Conservation (phyloP, 768 basidiomycete species). For the Termitomyces heimii region DNA sequence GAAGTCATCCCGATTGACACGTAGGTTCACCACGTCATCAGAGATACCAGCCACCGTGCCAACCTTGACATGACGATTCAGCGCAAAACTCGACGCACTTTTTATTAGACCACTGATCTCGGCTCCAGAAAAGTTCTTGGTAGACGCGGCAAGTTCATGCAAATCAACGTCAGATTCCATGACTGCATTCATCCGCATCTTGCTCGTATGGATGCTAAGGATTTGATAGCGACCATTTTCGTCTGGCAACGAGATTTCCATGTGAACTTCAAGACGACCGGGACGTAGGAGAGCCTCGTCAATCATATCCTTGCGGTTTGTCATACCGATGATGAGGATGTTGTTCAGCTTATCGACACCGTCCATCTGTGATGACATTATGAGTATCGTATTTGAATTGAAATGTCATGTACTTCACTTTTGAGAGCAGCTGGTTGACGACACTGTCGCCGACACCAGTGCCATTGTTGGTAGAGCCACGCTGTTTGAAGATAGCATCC, state of each 20-base stretch:
- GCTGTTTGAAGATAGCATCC: constrained; percentile 98
- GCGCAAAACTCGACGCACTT: constrained; percentile 97
- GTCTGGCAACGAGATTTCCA: constrained; percentile 98
- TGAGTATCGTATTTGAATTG: not conserved
- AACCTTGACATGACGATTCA: constrained; percentile 95
- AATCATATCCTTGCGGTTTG: constrained; percentile 97
- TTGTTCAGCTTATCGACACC: constrained; percentile 99
- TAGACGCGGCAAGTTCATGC: constrained; percentile 68
- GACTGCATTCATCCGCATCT: constrained; percentile 89
- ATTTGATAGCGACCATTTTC: constrained; percentile 91
- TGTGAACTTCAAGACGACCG: constrained; percentile 97
- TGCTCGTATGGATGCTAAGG: constrained; percentile 88
- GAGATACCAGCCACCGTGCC: constrained; percentile 97
- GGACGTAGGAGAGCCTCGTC: constrained; percentile 97
- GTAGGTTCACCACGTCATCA: constrained; percentile 89
- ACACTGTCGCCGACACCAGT: constrained; percentile 99
- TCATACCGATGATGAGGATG: constrained; percentile 99
- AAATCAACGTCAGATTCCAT: constrained; percentile 87
- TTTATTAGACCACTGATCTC: constrained; percentile 95
- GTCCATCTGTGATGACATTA: constrained; percentile 70
- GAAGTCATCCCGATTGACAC: constrained; percentile 85
- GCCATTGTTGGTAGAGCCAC: constrained; percentile 85
- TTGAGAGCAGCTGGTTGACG: constrained; percentile 96
- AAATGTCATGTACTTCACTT: constrained; percentile 40
- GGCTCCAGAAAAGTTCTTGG: constrained; percentile 98